A percentile compares a stretch with the other conserved stretches of the same genome.
Evolutionary conservation across 140 eudicot species (phyloP).

Genomic region (Bidens hawaiensis): DNA sequence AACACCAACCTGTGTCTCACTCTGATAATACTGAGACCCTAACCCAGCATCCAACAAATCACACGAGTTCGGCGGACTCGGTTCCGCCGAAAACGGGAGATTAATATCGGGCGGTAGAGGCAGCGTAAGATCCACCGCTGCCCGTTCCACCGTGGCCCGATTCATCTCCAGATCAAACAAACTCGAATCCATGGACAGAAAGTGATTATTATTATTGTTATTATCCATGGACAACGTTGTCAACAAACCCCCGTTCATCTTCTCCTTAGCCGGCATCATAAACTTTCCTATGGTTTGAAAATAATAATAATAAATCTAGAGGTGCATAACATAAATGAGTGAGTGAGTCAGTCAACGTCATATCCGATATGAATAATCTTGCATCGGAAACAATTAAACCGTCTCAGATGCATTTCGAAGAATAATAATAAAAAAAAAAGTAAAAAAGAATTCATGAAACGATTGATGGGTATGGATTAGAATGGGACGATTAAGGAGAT

Average conservation of each 20-base stretch:
- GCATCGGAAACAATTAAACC: constrained; percentile 39
- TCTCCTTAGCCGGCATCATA: constrained; percentile 46
- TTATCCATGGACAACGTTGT: constrained; percentile 71
- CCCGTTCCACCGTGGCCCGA: too few relatives aligned
- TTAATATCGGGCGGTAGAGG: constrained; percentile 78
- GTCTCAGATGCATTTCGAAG: constrained; percentile 31
- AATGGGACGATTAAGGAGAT: constrained; percentile 16
- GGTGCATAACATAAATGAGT: background rate
- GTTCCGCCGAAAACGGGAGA: constrained; percentile 59
- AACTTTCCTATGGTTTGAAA: too few relatives aligned
- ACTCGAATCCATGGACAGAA: constrained; percentile 65
- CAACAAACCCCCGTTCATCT: constrained; percentile 49
- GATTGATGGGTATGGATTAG: background rate
- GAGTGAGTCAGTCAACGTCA: constrained; percentile 37
- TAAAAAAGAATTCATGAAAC: background rate
- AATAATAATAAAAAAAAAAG: background rate
- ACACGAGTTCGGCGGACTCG: constrained; percentile 50
- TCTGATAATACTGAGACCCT: constrained; percentile 51
- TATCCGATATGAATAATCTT: constrained; percentile 37
- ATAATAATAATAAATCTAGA: background rate
- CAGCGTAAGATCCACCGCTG: constrained; percentile 34
- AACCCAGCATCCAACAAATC: constrained; percentile 49
- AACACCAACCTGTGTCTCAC: constrained; percentile 40
- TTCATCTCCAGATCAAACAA: constrained; percentile 51
- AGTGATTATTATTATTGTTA: constrained; percentile 21